Evolutionary conservation across 306 rosid genomes (phyloP).

Genomic region (Neltuma alba): DNA sequence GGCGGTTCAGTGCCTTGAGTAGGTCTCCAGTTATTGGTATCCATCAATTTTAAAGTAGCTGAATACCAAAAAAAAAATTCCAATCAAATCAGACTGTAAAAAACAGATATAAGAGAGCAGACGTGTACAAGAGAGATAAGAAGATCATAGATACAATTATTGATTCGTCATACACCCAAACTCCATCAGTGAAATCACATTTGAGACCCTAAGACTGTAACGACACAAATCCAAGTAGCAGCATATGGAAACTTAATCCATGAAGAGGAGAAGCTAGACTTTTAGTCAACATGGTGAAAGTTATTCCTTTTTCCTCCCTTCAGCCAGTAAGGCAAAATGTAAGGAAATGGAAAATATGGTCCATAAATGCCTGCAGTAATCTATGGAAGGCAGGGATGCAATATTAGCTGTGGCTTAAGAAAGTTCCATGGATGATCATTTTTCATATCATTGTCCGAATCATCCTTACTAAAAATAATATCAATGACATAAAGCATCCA

Average conservation of each 20-base stretch:
- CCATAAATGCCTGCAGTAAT: constrained; percentile 14
- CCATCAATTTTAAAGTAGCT: constrained; percentile 37
- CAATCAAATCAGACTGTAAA: constrained; percentile 28
- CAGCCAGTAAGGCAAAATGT: no score
- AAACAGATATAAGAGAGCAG: not conserved
- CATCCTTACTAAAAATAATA: no score
- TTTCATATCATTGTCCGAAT: no score
- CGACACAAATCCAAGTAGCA: no score
- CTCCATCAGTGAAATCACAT: constrained; percentile 11
- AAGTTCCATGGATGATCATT: not conserved
- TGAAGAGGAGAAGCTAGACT: no score
- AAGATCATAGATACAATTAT: constrained; percentile 17
- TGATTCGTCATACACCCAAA: constrained; percentile 5
- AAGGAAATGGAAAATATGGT: no score
- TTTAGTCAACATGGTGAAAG: no score
- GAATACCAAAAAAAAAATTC: constrained; percentile 1
- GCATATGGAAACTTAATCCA: no score
- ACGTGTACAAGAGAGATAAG: not conserved
- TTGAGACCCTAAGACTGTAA: not conserved
- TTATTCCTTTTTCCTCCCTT: no score
- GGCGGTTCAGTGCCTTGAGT: constrained; percentile 47
- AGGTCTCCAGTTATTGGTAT: constrained; percentile 51
- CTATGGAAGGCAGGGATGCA: constrained; percentile 7
- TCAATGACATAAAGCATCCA: no score
- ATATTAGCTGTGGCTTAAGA: not conserved